Evolutionary conservation across 2,329 filamentous ascomycete species (phyloP), one percentile per base, ranked within the genome.

Genomic region (Botryosphaeria dothidea): DNA sequence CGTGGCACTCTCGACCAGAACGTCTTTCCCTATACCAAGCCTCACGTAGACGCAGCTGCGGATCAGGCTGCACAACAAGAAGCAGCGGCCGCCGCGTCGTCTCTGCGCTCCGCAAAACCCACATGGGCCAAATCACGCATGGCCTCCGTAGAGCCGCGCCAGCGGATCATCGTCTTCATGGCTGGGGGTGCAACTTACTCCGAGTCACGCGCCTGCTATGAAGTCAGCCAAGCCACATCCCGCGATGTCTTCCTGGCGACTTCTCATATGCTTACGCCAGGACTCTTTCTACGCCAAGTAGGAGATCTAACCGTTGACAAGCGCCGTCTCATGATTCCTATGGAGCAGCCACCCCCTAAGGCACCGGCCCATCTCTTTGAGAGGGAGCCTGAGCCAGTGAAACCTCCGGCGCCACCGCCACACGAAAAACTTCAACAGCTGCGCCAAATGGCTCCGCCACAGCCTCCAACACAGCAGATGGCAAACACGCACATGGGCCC

Each of bases 151-250:
- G 94, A 98, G 75, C 96, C 93, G 69, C 88, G 90, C 62, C 95
- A 99, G 76, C 88, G 95, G 61, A 85, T 98, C 62, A 91, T 99
- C 66, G 89, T 98, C 17, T 98, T 97, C 75, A 90, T 98, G 85
- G 95, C 94, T 1, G 95, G 95, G 54, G 95, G 95, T 49, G 95
- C 95, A 21, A 98, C 95, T 0, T 97, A 94, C 76, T 93, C 92
- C 4, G 95, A 99, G 79, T 86, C 92, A 34, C 88, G 95, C 29
- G 86, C 89, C 13, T 99, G 95, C 79, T 98, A 98, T 75, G 92
- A 97, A 72, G 82, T 94, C 27, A 90, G 92, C 2, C 85, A 88
- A 61, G 82, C 88, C 57, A 88, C 88, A 52, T 88, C 87, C 61
- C 88, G 90, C 68, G 95, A 99, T 71, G 82, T 98, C n/a, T 92